Conservation (phyloP, 176 grass and related monocot species). For the Ensete glaucum region DNA sequence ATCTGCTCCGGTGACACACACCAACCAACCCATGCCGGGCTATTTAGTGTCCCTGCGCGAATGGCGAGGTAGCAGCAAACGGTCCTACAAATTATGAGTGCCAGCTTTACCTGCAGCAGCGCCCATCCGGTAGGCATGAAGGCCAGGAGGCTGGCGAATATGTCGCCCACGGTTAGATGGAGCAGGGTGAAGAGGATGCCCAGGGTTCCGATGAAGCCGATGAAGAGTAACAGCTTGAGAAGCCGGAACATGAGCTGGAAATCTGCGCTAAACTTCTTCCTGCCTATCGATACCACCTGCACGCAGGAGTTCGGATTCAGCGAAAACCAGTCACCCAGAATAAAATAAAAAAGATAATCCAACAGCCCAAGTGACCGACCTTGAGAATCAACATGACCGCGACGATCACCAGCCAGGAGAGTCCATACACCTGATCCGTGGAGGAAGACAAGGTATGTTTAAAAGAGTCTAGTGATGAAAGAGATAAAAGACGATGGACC, state of each 20-base stretch:
- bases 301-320: constrained; percentile 21
- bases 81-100: not conserved
- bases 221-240: constrained; percentile 76
- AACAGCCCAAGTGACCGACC: constrained; percentile 37
- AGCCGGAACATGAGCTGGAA: constrained; percentile 90
- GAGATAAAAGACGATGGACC: too few relatives aligned
- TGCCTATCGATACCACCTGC: constrained; percentile 80
- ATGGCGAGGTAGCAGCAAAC: not conserved
- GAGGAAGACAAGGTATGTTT: not conserved
- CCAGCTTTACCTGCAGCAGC: constrained; percentile 47
- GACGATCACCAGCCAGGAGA: constrained; percentile 90
- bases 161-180: constrained; percentile 70
- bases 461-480: too few relatives aligned
- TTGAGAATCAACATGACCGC: constrained; percentile 69
- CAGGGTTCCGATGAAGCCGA: constrained; percentile 59
- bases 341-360: not conserved
- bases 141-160: constrained; percentile 72
- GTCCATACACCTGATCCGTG: constrained; percentile 53
- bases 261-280: constrained; percentile 88
- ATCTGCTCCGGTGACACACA: constrained; percentile 2
- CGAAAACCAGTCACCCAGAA: not conserved
- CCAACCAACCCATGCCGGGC: too few relatives aligned
- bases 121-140: constrained; percentile 90
- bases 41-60: too few relatives aligned
- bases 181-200: constrained; percentile 70